These are phyloP conservation scores for Ogataea nakhonphanomensis DNA, from an alignment of 805 yeast genomes.

Conservation along the genomic window DNA sequence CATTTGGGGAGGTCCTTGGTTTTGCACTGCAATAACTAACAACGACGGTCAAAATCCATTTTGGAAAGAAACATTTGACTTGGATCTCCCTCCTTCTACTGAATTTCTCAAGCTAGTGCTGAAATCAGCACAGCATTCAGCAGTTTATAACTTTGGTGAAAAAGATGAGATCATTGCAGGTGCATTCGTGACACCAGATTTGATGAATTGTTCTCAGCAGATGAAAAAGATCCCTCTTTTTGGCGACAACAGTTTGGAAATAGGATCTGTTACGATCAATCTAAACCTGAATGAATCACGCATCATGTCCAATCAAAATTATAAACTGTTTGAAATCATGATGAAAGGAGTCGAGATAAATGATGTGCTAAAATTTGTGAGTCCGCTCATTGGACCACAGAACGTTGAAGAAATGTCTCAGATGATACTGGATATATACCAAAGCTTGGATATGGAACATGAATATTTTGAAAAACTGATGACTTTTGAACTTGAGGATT, in stretches of 20 bases:
- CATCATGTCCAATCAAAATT: conserved; percentile 58
- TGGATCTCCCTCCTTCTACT: conserved; percentile 57
- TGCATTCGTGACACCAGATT: conserved; percentile 51
- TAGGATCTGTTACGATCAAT: conserved; percentile 58
- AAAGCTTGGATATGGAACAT: conserved; percentile 62
- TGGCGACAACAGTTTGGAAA: conserved; percentile 32
- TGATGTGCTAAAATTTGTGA: conserved; percentile 48
- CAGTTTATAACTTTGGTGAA: conserved; percentile 15
- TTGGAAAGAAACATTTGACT: conserved; percentile 76
- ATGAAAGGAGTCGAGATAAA: conserved; percentile 50
- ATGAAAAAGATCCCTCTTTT: conserved; percentile 22
- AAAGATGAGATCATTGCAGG: conserved; percentile 49
- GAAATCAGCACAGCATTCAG: conserved; percentile 25
- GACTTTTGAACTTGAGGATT: conserved; percentile 56
- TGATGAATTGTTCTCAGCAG: conserved; percentile 33
- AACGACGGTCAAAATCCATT: conserved; percentile 52
- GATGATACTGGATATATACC: conserved; percentile 70
- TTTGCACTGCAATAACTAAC: conserved; percentile 64
- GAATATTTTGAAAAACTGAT: conserved; percentile 72
- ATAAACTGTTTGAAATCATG: conserved; percentile 60
- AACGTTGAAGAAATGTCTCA: conserved; percentile 53
- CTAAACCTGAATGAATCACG: conserved; percentile 50
- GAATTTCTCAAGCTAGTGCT: conserved; percentile 49
- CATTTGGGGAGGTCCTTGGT: conserved; percentile 75
- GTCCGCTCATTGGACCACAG: conserved; percentile 26